Evolutionary conservation across 2,329 filamentous ascomycete species (phyloP), one percentile per base, ranked within the genome.

Genomic region (Aspergillus felis): DNA sequence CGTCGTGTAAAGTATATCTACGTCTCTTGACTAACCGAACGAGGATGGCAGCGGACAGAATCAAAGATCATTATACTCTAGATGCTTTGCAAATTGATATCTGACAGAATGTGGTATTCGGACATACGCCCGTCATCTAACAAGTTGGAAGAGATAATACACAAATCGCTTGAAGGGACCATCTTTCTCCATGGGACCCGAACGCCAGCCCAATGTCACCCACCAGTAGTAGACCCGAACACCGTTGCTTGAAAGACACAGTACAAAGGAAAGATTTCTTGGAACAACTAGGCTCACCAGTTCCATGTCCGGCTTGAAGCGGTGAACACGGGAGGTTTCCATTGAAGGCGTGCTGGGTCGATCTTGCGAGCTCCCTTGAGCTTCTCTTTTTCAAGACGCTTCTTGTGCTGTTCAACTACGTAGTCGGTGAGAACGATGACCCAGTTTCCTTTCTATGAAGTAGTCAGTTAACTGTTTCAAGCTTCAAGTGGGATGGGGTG

Each of bases 311-410:
- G 84, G 65, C 86, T 90, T 14, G 89, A 90, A 1, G 93, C 92
- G 27, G 89, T 92, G 70, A 97, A 97, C 0, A 97, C 90, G 0
- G 94, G 94, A 10, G 94, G 93, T 75, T 96, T 97, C 94, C 94
- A 99, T 68, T 92, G 88, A 57, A 99, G 86, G 67, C 84, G 84
- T 22, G 85, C 83, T 0, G 92, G 82, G 60, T 96, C 89, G 62
- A 99, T 92, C 48, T 83, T 77, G 50, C 74, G 83, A 73, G 87
- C 88, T 58, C 87, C 85, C 76, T 95, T 97, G 54, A 84, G 71
- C 76, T 89, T 92, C 64, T 90, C 85, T 76, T 91, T 95, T 65
- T 92, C 89, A 63, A 89, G 83, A 68, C 90, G 86, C 72, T 88
- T 83, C 57, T 87, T 83, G 62, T 86, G 78, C 67, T 86, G 82